Base-by-base conservation (phyloP, 139 green algal species). In the Ettlia oleoabundans region DNA sequence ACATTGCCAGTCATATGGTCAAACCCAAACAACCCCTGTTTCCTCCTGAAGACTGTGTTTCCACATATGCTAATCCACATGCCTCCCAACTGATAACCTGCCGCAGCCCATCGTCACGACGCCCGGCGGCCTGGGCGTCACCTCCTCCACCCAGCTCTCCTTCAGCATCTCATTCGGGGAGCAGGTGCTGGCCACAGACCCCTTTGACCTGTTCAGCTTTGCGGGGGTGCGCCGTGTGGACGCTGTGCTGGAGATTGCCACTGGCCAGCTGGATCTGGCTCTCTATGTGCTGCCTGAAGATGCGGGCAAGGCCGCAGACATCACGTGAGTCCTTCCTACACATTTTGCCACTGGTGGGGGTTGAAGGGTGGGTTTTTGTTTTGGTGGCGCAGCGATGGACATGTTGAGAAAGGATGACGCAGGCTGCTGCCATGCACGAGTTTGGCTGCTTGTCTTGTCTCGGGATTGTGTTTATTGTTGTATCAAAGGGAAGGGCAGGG, bases 81-180 rank as follows among this genome's bases (percentile, higher is more conserved):
- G 7, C 7, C 65, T 24, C 65, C 9, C 65, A 21, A 21, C 65
- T 22, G 24, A 33, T 30, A 2, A 37, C 4, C 43, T 24, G 7
- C 70, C 18, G 64, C 77, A 76, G 64, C 43, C 64, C 18, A 26
- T 66, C 3, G 61, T 83, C 42, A 76, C 43, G 26, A 77, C 66
- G 2, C 78, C 78, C 35, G 78, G 65, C 78, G 58, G 38, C 51
- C 3, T 47, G 21, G 42, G 32, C 3, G 47, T 83, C 32, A 78
- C 78, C 10, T n/a, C 33, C 65, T 35, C 24, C 64, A 69, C 47
- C 47, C 65, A 74, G 33, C 37, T 83, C 51, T 47, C 33, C 33
- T 77, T 83, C 65, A 61, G 32, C 28, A 68, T 83, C 33, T n/a
- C 47, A 3, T 83, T 70, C 28, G 66, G 78, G 2, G 78, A 83